phyloP scores from a whole-genome alignment of 257 asterid genomes.

The Lycium ferocissimum region DNA sequence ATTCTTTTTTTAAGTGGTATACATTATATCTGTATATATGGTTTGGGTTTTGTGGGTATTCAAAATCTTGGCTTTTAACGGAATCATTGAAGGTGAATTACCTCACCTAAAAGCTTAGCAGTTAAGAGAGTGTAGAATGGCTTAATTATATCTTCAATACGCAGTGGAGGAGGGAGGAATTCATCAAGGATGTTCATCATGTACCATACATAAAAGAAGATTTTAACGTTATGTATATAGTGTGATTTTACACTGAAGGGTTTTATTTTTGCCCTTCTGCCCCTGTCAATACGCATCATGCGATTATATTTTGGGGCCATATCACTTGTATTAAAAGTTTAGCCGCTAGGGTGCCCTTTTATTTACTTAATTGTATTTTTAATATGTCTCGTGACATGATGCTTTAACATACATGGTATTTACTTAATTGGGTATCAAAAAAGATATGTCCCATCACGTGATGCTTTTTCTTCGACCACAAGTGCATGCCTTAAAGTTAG shows the following conservation, averaged over 20 bases:
- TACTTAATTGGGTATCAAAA: no score
- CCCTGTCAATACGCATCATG: background rate
- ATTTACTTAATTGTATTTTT: background rate
- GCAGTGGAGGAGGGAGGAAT: background rate
- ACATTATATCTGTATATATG: background rate
- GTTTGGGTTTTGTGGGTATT: background rate
- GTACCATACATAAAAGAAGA: background rate
- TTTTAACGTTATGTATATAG: no score
- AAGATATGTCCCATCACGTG: background rate
- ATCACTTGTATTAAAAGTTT: background rate
- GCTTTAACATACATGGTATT: no score
- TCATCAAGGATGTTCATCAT: background rate
- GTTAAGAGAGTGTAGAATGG: background rate
- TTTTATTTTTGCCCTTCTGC: background rate
- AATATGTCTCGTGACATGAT: no score
- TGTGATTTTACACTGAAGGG: background rate
- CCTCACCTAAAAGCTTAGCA: background rate
- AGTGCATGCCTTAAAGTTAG: background rate
- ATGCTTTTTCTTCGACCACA: background rate
- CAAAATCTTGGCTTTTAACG: background rate
- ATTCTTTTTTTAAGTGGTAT: no score
- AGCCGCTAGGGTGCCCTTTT: background rate
- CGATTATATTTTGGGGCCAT: background rate
- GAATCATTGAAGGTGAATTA: conserved; percentile 2
- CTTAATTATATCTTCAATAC: background rate